phyloP scores from a whole-genome alignment of 495 filamentous ascomycete species.

The Xanthoparmelia taractica region DNA sequence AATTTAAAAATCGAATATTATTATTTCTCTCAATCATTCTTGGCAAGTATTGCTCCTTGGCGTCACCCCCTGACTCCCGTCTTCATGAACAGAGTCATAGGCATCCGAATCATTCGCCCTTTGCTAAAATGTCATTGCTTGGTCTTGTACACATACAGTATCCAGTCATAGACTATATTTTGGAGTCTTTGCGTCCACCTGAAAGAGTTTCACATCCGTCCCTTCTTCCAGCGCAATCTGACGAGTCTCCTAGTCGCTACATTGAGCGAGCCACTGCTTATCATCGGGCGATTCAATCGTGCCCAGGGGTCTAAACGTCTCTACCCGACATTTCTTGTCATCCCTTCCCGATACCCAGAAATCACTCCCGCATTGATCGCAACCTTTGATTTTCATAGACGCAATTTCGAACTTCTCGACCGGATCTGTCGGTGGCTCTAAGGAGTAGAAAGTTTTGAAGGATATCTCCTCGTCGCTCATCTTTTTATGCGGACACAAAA shows the following conservation, averaged over 20 bases:
- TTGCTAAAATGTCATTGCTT: not conserved
- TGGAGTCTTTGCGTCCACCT: not conserved
- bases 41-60: not conserved
- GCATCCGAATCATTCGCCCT: not conserved
- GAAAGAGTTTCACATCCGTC: not conserved
- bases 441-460: not conserved
- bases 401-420: slow-evolving; percentile 1
- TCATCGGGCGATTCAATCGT: not conserved
- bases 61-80: not conserved
- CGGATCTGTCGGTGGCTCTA: slow-evolving; percentile 1
- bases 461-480: slow-evolving; percentile 4
- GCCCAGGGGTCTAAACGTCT: not conserved
- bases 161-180: not conserved
- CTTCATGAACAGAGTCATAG: not conserved
- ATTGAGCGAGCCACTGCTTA: slow-evolving; percentile 2
- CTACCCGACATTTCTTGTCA: slow-evolving; percentile 2
- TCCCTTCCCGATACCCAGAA: slow-evolving; percentile 7
- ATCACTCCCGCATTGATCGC: slow-evolving; percentile 1
- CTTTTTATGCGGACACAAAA: not conserved
- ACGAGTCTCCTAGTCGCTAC: not conserved
- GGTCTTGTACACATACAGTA: not conserved
- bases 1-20: not conserved
- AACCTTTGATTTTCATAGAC: not conserved
- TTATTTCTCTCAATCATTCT: not conserved
- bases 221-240: not conserved